Percentiles rank a stretch among this genome's conserved stretches.
phyloP scores from a whole-genome alignment of 345 rosid species.

The Eucalyptus regnans region DNA sequence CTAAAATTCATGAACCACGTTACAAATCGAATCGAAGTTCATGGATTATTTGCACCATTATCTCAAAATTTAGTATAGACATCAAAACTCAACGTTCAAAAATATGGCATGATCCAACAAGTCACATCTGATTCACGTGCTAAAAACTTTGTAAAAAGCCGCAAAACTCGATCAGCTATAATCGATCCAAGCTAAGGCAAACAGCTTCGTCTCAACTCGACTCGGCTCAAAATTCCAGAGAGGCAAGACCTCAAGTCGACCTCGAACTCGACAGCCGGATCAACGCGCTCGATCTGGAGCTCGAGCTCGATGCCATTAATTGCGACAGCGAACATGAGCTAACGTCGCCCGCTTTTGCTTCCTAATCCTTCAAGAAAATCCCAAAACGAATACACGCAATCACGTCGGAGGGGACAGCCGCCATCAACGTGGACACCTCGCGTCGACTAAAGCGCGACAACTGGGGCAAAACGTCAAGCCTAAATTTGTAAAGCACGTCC shows the following conservation, averaged over 20 bases:
- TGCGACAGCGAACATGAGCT: neutral
- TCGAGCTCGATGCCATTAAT: neutral
- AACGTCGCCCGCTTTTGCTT: neutral
- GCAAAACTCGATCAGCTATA: neutral
- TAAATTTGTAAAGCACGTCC: neutral
- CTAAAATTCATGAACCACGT: rapidly evolving
- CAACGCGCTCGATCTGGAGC: neutral
- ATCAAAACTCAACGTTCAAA: rapidly evolving
- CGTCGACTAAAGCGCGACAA: neutral
- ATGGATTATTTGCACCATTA: rapidly evolving
- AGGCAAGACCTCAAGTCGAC: neutral
- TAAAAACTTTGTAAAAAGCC: neutral
- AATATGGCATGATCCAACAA: neutral
- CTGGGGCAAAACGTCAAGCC: neutral
- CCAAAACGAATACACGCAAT: neutral
- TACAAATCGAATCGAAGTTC: rapidly evolving
- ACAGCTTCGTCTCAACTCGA: neutral
- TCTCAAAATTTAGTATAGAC: rapidly evolving
- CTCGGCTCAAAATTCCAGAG: neutral
- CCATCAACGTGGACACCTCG: neutral
- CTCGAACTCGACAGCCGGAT: neutral
- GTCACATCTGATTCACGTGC: rapidly evolving
- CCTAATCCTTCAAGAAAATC: neutral
- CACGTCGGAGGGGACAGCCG: neutral
- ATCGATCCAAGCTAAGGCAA: neutral